Evolutionary conservation across 2,329 filamentous ascomycete genomes (phyloP), one percentile per base, ranked within the genome.

Genomic region (Plectosphaerella plurivora): DNA sequence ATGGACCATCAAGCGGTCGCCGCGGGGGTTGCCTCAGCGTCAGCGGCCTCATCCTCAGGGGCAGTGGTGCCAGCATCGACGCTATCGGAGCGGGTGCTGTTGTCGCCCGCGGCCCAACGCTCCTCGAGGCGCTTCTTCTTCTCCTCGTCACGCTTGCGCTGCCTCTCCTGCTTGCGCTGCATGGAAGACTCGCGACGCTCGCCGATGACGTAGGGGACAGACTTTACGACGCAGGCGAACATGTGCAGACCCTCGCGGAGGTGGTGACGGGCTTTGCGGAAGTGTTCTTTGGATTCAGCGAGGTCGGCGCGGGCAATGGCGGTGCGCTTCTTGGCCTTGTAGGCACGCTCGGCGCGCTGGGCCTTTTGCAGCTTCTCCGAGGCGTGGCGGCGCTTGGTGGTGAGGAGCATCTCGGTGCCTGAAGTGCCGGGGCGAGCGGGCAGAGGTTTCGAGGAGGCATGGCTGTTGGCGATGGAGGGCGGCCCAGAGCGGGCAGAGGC

Each of bases 391-490:
- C 69, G 67, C 51, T 65, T 69, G 50, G 65, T 67, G 45, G 65
- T 63, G 42, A 76, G 69, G 33, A 73, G 61, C 56, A 68, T 67
- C 57, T 74, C 70, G 16, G 73, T 77, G 51, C 70, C 70, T 0
- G 72, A 71, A 14, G 73, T 74, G 53, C 70, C 69, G 5, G 73
- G 71, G 18, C 73, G 66, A n/a, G 50, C 55, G 5, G 60, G 61
- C n/a, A 64, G 60, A 2, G 63, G 61, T 53, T 64, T 65, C 9
- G 59, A 55, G 25, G 53, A 41, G 39, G 47, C 42, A 22, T 44
- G 39, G 35, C 49, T 39, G 44, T 28, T 22, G 54, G 47, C 33
- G 35, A 50, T 50, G 35, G 50, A 42, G 28, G 49, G 25, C 10
- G 41, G 41, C 41, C 16, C n/a, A 12, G 16, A 16, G 41, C 10